Base-by-base conservation (phyloP, 352 stramenopile genomes). In the Phytopythium kandeliae region DNA sequence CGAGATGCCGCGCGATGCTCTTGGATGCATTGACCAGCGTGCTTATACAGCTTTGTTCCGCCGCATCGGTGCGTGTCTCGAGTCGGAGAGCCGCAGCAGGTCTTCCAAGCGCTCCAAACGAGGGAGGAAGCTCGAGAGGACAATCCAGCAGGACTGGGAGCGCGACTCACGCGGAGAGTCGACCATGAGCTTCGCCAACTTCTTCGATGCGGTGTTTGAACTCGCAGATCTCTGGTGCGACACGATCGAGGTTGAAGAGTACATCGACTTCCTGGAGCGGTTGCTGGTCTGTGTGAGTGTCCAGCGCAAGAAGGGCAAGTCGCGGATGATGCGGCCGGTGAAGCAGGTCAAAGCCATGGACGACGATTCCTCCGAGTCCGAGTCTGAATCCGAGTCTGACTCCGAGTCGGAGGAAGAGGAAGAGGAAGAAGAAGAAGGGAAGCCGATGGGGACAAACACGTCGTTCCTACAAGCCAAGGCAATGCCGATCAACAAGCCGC, bases 201-300 rank as follows among this genome's bases (percentile, higher is more conserved):
- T 89, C 54, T 86, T 89, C 16, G 73, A 91, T 40, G 83, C 70
- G 38, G 69, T 85, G 4, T 90, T 90, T 31, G 79, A 90, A 45
- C 55, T 90, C 10, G 74, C 69, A 0, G 77, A 91, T 60, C 58
- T 89, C 19, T 91, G 77, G 77, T 89, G 74, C 52, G 77, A 89
- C 46, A 82, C 68, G 8, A 89, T 82, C 41, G 63, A 91, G 25
- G 75, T 58, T 10, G 63, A 74, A 4, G 79, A 91, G 44, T 89
- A 91, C 38, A 55, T 84, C 25, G 35, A 38, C 4, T 90, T 91
- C 49, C 62, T 91, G 17, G 51, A 64, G 28, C 57, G 46, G 2
- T 37, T 89, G 12, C 52, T 67, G 4, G 44, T 61, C 9, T 48
- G 71, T 12, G 71, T 89, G 26, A 86, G 60, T 30, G 49, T 60